Evolutionary conservation across 129 eudicot species (phyloP), one percentile per base, ranked within the genome.

Genomic region (Tagetes erecta): DNA sequence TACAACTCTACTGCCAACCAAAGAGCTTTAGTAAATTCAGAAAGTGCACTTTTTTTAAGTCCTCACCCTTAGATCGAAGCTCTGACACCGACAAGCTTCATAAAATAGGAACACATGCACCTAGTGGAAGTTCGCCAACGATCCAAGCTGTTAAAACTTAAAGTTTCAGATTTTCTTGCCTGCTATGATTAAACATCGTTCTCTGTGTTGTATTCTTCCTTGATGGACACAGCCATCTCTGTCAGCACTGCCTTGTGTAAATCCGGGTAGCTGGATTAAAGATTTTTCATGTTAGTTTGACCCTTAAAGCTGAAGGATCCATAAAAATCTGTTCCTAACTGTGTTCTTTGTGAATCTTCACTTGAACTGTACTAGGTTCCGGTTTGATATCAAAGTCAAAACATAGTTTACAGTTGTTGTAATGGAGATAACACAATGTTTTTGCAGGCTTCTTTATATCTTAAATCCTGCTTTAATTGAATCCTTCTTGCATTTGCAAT

Each of bases 261-360:
- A 20, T 20, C 27, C 27, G 27, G 27, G 6, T 2, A 34, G 8
- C 64, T 57, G 33, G 64, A 58, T 31, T 58, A 39, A 58, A 30
- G 38, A 58, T 31, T 58, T 5, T 58, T 31, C 40, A 58, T 58
- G 64, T 58, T 56, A 27, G 63, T 56, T 30, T 58, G 40, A 58
- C 64, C 64, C n/a, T 57, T 33, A 58, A 58, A 58, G 8, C 14
- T 58, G 40, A 58, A 58, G n/a, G 38, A 58, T 58, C 40, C n/a
- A 34, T 58, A 31, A 58, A 38, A 58, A 1, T 1, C 59, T 1
- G 33, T 34, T 53, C 33, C 2, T 1, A 20, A 53, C 9, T 3
- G 4, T 53, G 59, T 53, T n/a, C 59, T n/a, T 14, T 14, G 59
- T 14, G 31, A 53, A 20, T 9, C 34, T 34, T 53, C 59, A 4